These are phyloP conservation scores for Geotrichum restrictum DNA, from an alignment of 1,139 yeast species.

Conservation along the genomic window DNA sequence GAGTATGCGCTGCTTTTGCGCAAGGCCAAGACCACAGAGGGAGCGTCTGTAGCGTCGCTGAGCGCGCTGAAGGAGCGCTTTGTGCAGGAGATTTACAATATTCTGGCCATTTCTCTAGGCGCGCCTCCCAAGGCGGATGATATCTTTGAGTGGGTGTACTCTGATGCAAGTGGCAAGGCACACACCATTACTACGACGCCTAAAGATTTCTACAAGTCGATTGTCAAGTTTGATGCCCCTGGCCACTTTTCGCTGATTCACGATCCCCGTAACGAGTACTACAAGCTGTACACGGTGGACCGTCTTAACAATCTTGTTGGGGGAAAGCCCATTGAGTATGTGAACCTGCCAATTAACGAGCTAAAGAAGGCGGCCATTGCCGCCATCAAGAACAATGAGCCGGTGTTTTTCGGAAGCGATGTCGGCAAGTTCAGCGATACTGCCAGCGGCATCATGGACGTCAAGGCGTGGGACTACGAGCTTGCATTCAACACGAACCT, in stretches of 20 bases:
- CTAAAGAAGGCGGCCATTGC: constrained; percentile 55
- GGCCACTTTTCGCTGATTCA: constrained; percentile 55
- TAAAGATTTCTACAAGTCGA: constrained; percentile 47
- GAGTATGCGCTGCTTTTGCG: constrained; percentile 59
- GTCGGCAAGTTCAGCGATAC: constrained; percentile 56
- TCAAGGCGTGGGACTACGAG: constrained; percentile 52
- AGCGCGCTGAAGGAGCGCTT: constrained; percentile 46
- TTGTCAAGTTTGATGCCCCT: constrained; percentile 47
- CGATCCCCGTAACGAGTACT: constrained; percentile 58
- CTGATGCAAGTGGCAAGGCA: constrained; percentile 53
- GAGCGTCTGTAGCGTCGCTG: constrained; percentile 35
- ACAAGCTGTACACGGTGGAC: constrained; percentile 59
- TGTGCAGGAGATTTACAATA: constrained; percentile 51
- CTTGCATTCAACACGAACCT: constrained; percentile 53
- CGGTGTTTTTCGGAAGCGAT: constrained; percentile 68
- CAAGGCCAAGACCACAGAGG: constrained; percentile 32
- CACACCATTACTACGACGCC: constrained; percentile 51
- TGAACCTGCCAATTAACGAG: constrained; percentile 49
- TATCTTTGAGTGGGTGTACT: constrained; percentile 55
- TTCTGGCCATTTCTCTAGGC: constrained; percentile 55
- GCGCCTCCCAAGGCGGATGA: constrained; percentile 59
- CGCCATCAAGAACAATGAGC: constrained; percentile 58
- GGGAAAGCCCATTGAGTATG: constrained; percentile 63
- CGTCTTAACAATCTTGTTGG: constrained; percentile 55
- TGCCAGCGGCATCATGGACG: constrained; percentile 52